Percentiles rank a stretch among this genome's conserved stretches.
phyloP scores from a whole-genome alignment of 2,329 filamentous ascomycete species.

The Phyllosticta citriasiana region DNA sequence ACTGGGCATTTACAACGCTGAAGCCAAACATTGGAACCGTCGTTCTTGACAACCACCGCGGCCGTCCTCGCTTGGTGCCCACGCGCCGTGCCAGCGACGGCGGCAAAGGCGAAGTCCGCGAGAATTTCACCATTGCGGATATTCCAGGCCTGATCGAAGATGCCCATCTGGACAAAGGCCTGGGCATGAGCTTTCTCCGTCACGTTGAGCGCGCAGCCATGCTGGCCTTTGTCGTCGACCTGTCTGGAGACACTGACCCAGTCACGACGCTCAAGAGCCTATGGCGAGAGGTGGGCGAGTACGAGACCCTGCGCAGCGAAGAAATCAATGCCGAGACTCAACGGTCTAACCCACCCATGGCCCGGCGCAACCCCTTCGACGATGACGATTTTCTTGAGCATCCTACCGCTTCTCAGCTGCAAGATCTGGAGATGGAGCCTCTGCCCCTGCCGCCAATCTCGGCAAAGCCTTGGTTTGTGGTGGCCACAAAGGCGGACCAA shows the following conservation, averaged over 20 bases:
- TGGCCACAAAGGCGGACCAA: slow-evolving; percentile 86
- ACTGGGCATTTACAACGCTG: slow-evolving; percentile 95
- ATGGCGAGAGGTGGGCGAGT: slow-evolving; percentile 85
- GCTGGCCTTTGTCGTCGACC: slow-evolving; percentile 86
- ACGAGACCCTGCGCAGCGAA: slow-evolving; percentile 69
- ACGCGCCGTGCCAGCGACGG: slow-evolving; percentile 31
- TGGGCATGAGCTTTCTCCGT: slow-evolving; percentile 83
- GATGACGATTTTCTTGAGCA: slow-evolving; percentile 16
- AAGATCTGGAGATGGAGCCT: slow-evolving; percentile 20
- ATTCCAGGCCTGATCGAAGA: slow-evolving; percentile 90
- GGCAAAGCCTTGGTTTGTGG: slow-evolving; percentile 93
- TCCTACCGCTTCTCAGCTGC: not conserved
- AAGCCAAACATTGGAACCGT: slow-evolving; percentile 94
- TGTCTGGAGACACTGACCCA: slow-evolving; percentile 66
- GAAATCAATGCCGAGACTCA: slow-evolving; percentile 57
- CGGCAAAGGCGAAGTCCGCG: slow-evolving; percentile 41
- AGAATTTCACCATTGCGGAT: slow-evolving; percentile 85
- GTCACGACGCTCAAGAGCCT: slow-evolving; percentile 68
- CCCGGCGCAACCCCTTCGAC: not conserved
- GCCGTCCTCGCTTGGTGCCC: slow-evolving; percentile 51
- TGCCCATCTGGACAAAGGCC: slow-evolving; percentile 81
- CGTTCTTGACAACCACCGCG: slow-evolving; percentile 77
- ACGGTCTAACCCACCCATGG: slow-evolving; percentile 39
- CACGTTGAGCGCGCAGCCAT: slow-evolving; percentile 92
- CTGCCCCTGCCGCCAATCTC: slow-evolving; percentile 60